Evolutionary conservation across 2,329 filamentous ascomycete species (phyloP), one percentile per base, ranked within the genome.

Genomic region (Pleomassaria siparia): DNA sequence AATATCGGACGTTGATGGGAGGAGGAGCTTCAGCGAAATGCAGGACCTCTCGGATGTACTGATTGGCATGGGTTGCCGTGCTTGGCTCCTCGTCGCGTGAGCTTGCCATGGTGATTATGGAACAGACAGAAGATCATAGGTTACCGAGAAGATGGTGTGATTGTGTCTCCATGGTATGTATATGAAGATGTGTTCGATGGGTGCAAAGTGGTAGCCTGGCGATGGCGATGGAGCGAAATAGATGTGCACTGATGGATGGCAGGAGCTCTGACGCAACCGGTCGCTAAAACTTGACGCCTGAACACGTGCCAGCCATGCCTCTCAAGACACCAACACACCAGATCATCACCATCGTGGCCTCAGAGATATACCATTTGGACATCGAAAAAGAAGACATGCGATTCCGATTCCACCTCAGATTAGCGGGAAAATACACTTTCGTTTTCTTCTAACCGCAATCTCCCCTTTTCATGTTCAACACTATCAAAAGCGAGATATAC

Each of bases 1-100:
- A 96, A 74, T 90, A 96, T 40, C 71, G 71, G 26, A 67, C 63
- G 40, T 60, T 46, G 24, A 72, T 65, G 3, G 63, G 43, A 16
- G 70, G 58, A 24, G 71, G 66, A 2, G 64, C 56, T 44, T 72
- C 68, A 16, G 55, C 40, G 6, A 59, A 58, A 44, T 76, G 74
- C 21, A 76, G 62, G 20, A 76, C 65, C 53, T 76, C 69, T 41
- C 74, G 69, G 40, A 75, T 72, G 59, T 76, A 76, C 50, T 71
- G 69, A 52, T 74, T 75, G 28, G 73, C 62, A 30, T 63, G 63
- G 8, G 59, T 60, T 26, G 64, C 59, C 54, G 62, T 58, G 45
- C 49, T 54, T 44, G 58, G 50, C 46, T 60, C 55, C 30, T 41
- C 20, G 39, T 28, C 5, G 37, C 9, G 28, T 8, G 48, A 51